Base-by-base conservation (phyloP, 148 eudicot genomes). In the Pharnaceum exiguum region DNA sequence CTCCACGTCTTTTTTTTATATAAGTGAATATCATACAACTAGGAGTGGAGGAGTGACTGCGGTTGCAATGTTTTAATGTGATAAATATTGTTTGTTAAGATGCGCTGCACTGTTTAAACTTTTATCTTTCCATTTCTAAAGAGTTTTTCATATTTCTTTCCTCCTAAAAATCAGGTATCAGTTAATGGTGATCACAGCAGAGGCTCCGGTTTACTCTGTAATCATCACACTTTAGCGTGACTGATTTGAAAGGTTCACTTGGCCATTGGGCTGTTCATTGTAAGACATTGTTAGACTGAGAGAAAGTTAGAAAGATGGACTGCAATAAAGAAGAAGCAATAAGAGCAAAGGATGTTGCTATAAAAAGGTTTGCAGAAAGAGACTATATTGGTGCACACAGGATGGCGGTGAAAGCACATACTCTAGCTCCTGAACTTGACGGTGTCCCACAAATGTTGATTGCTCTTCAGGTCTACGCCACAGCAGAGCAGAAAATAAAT, bases 291-390 rank as follows among this genome's bases (percentile, higher is more conserved):
- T 1, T 29, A 23, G 18, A 46, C 16, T 61, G 49, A 28, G 51
- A 12, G 9, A 37, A 35, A 40, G 38, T 38, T 25, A 8, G 36
- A 55, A 49, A 16, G 16, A 77, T 77, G 81, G 81, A 77, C 42
- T 77, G 81, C 40, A 77, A 77, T 52, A 77, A 77, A 65, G 81
- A 77, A 21, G 81, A 77, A 65, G 81, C 77, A 28, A 33, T 63
- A 12, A 60, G 77, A 57, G 81, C 81, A 2, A 77, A 68, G 49
- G 81, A 72, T 17, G 67, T 77, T 25, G 74, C 81, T 18, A 47
- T 35, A 29, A 77, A 62, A 19, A 77, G 72, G 55, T 64, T 68
- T 26, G 43, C 60, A 15, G 77, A 64, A 16, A 68, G n/a, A 56
- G 77, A 77, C 31, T 38, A 47, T 19, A 12, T 50, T 26, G 74